Evolutionary conservation across 2,329 filamentous ascomycete genomes (phyloP).

Genomic region (Aspergillus ibericus): DNA sequence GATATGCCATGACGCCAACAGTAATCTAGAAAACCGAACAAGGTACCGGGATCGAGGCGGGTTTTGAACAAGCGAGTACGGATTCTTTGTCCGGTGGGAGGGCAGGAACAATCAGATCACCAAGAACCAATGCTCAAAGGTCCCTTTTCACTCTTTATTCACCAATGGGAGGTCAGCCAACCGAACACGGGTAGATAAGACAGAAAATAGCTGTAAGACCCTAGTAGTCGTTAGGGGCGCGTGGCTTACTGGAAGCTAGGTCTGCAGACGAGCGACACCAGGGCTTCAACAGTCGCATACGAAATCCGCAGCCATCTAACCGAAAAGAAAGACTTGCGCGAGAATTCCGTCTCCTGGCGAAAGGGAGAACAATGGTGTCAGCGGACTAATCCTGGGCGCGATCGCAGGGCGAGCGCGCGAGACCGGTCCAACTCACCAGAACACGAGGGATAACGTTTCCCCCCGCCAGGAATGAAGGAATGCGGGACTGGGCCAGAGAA

Average conservation of each 20-base stretch:
- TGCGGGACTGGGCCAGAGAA: slow-evolving; percentile 1
- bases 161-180: neutral
- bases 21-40: neutral
- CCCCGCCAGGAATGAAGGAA: slow-evolving; percentile 19
- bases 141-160: slow-evolving; percentile 5
- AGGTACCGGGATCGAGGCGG: neutral
- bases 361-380: slow-evolving; percentile 11
- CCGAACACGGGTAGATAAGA: neutral
- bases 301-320: slow-evolving; percentile 7
- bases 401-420: slow-evolving; percentile 14
- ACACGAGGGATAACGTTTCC: slow-evolving; percentile 11
- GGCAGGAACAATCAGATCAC: neutral
- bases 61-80: neutral
- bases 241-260: slow-evolving; percentile 4
- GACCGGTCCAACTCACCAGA: slow-evolving; percentile 13
- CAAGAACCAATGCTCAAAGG: neutral
- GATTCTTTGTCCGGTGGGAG: neutral
- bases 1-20: slow-evolving; percentile 37
- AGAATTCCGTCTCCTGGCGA: neutral
- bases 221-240: neutral
- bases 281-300: neutral
- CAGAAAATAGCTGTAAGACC: neutral
- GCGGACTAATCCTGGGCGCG: slow-evolving; percentile 12
- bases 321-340: neutral
- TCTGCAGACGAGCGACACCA: neutral